Evolutionary conservation across 805 yeast species (phyloP).

Genomic region (Candida khao-thaluensis): DNA sequence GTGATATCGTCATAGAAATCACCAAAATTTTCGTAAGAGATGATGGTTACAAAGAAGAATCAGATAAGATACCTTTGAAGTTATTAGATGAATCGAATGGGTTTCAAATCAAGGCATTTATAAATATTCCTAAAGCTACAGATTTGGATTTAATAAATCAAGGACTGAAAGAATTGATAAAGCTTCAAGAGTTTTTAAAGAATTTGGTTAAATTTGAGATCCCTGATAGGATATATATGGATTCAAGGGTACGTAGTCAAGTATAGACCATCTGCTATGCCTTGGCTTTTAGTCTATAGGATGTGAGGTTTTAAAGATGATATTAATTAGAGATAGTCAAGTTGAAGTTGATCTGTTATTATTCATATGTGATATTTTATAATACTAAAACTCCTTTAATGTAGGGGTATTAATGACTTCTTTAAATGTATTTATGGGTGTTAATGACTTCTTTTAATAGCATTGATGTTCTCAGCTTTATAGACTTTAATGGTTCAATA

Average conservation of each 20-base stretch:
- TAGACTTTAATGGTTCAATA: too few relatives aligned
- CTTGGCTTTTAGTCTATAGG: too few relatives aligned
- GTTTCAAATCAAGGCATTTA: constrained; percentile 61
- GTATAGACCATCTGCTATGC: too few relatives aligned
- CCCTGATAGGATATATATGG: constrained; percentile 82
- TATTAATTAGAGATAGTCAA: too few relatives aligned
- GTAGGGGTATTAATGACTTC: too few relatives aligned
- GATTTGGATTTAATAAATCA: constrained; percentile 70
- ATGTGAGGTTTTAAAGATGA: too few relatives aligned
- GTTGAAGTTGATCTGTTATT: too few relatives aligned
- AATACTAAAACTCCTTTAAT: too few relatives aligned
- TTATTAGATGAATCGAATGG: constrained; percentile 53
- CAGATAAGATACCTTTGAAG: constrained; percentile 28
- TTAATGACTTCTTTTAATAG: too few relatives aligned
- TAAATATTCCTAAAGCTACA: constrained; percentile 69
- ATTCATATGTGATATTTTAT: too few relatives aligned
- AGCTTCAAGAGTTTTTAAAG: constrained; percentile 60
- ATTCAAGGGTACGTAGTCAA: constrained; percentile 76
- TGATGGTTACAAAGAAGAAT: constrained; percentile 12
- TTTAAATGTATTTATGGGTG: too few relatives aligned
- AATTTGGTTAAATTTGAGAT: constrained; percentile 68
- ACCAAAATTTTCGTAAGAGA: constrained; percentile 46
- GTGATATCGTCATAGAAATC: constrained; percentile 59
- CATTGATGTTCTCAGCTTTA: too few relatives aligned
- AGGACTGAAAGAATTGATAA: constrained; percentile 61